Conservation (phyloP, 2,329 filamentous ascomycete species). For the Fusarium sp. region DNA sequence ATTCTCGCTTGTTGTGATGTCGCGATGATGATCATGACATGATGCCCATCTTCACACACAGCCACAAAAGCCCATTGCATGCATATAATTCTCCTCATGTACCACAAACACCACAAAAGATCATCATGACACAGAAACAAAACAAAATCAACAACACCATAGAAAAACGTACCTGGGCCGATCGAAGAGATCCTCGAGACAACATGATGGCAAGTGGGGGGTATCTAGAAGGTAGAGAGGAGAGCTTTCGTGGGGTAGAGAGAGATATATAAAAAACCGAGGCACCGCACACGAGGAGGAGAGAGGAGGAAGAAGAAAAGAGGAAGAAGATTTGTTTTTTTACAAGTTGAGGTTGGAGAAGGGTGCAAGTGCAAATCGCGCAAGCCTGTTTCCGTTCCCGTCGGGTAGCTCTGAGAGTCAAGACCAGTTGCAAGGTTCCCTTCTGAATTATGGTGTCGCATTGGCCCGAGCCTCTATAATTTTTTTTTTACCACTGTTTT, state of each 20-base stretch:
- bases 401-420: slow-evolving; percentile 11
- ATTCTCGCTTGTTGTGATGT: not conserved
- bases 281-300: slow-evolving; percentile 19
- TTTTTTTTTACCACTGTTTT: slow-evolving; percentile 20
- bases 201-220: slow-evolving; percentile 57
- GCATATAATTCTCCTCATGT: not conserved
- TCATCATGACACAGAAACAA: slow-evolving; percentile 13
- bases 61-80: not conserved
- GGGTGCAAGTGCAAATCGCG: slow-evolving; percentile 37
- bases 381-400: slow-evolving; percentile 22
- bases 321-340: not conserved
- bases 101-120: not conserved
- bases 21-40: slow-evolving; percentile 35
- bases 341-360: not conserved
- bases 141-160: not conserved
- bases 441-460: slow-evolving; percentile 29
- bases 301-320: not conserved
- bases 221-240: slow-evolving; percentile 27
- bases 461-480: slow-evolving; percentile 24
- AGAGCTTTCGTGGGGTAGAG: slow-evolving; percentile 19
- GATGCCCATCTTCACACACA: slow-evolving; percentile 7
- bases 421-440: not conserved
- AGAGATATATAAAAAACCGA: not conserved
- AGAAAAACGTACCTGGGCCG: slow-evolving; percentile 62
- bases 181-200: slow-evolving; percentile 65